A percentile compares a stretch with the other conserved stretches of the same genome.
These are phyloP conservation scores for Limonium bicolor DNA, from an alignment of 148 eudicot genomes.

Conservation along the genomic window DNA sequence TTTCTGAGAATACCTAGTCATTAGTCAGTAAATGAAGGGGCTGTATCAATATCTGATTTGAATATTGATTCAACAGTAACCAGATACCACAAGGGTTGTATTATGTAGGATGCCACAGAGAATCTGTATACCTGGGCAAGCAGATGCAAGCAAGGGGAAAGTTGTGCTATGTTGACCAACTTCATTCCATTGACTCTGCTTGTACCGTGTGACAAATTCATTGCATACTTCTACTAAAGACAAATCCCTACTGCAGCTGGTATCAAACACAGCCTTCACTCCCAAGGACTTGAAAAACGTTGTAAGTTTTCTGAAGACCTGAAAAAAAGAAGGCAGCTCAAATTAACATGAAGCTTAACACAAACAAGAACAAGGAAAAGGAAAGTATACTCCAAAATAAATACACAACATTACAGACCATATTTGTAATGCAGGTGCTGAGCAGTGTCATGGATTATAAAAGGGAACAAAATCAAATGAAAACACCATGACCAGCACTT, in stretches of 20 bases:
- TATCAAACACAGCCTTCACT: slow-evolving; percentile 85
- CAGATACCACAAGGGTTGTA: neutral
- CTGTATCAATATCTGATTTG: no score
- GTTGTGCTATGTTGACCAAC: slow-evolving; percentile 20
- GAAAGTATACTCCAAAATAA: neutral
- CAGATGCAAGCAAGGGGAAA: slow-evolving; percentile 77
- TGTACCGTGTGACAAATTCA: slow-evolving; percentile 62
- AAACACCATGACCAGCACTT: no score
- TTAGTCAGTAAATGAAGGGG: no score
- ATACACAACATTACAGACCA: neutral
- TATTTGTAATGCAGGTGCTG: neutral
- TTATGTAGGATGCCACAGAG: neutral
- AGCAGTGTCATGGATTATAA: neutral
- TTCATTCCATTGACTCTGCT: slow-evolving; percentile 23
- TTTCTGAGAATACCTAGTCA: no score
- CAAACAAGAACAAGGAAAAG: neutral
- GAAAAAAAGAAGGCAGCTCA: slow-evolving; percentile 8
- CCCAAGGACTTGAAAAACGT: slow-evolving; percentile 88
- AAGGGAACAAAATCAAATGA: no score
- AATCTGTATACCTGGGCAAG: slow-evolving; percentile 58
- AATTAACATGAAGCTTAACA: slow-evolving; percentile 2
- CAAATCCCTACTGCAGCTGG: slow-evolving; percentile 87
- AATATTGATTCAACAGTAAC: neutral
- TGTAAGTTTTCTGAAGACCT: slow-evolving; percentile 79
- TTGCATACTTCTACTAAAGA: slow-evolving; percentile 77